Conservation (phyloP, 768 basidiomycete genomes). For the Sporobolomyces pararoseus region DNA sequence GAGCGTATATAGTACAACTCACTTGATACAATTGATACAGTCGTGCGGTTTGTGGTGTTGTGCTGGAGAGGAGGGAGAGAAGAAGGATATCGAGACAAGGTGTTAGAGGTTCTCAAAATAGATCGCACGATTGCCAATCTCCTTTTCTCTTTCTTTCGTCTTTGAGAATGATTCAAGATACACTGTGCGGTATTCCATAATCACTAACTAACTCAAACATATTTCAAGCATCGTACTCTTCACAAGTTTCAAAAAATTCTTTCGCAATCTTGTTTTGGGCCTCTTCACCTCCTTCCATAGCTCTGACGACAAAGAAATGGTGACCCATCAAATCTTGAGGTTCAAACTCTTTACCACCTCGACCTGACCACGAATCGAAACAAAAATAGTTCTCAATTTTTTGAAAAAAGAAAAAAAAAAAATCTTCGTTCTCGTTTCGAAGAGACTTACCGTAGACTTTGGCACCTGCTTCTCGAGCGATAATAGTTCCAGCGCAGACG, state of each 20-base stretch:
- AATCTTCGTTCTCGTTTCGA: too few relatives aligned
- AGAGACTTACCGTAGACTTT: slow-evolving; percentile 60
- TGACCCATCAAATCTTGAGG: slow-evolving; percentile 48
- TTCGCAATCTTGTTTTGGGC: slow-evolving; percentile 74
- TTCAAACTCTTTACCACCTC: slow-evolving; percentile 28
- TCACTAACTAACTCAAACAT: too few relatives aligned
- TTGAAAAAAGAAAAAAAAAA: too few relatives aligned
- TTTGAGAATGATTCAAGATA: too few relatives aligned
- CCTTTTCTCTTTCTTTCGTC: not conserved
- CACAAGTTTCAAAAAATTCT: slow-evolving; percentile 80
- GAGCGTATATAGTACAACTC: too few relatives aligned
- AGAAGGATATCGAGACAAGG: not conserved
- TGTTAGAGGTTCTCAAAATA: not conserved
- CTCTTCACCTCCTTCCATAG: slow-evolving; percentile 62
- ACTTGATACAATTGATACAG: too few relatives aligned
- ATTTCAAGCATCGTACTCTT: slow-evolving; percentile 59
- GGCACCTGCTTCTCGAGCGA: slow-evolving; percentile 83
- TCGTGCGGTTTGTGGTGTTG: not conserved
- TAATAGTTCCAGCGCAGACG: slow-evolving; percentile 73
- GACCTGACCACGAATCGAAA: slow-evolving; percentile 18
- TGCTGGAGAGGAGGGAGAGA: not conserved
- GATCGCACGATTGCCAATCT: not conserved
- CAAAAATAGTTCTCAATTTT: too few relatives aligned
- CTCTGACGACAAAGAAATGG: slow-evolving; percentile 50
- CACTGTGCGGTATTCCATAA: too few relatives aligned